Conservation (phyloP, 352 stramenopile genomes). For the Phytophthora pistaciae region DNA sequence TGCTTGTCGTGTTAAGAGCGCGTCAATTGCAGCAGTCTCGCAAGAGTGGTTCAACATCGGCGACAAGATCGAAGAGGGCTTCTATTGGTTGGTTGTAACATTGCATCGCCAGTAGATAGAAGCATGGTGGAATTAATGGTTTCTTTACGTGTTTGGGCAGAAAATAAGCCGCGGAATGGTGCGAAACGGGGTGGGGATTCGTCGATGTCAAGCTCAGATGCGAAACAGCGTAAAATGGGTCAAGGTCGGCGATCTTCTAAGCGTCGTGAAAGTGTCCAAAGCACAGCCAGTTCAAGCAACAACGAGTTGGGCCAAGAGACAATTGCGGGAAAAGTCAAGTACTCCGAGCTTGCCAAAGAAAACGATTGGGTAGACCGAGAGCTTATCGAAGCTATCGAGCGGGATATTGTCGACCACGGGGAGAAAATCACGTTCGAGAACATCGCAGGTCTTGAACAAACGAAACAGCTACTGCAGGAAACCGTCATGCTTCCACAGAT, state of each 20-base stretch:
- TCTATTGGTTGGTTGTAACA: conserved; percentile 15
- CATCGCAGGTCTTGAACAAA: conserved; percentile 84
- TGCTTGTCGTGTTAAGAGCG: conserved; percentile 15
- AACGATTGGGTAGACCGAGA: conserved; percentile 80
- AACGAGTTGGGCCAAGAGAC: conserved; percentile 29
- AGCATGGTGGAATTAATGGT: not conserved
- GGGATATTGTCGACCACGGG: conserved; percentile 85
- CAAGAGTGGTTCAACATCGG: conserved; percentile 8
- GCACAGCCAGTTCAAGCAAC: conserved; percentile 37
- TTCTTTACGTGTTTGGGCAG: conserved; percentile 5
- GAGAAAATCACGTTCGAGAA: conserved; percentile 79
- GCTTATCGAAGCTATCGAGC: conserved; percentile 88
- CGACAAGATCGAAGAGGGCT: conserved; percentile 1
- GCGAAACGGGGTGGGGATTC: conserved; percentile 23
- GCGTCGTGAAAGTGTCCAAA: conserved; percentile 40
- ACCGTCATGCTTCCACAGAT: conserved; percentile 89
- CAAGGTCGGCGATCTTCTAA: conserved; percentile 21
- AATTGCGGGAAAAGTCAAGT: conserved; percentile 71
- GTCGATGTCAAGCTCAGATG: conserved; percentile 5
- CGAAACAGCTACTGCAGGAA: conserved; percentile 85
- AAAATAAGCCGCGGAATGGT: conserved; percentile 29
- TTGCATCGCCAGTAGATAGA: not conserved
- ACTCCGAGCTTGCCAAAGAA: conserved; percentile 81
- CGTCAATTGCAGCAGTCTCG: conserved; percentile 25
- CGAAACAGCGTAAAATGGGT: conserved; percentile 29